Percentiles rank a stretch among this genome's conserved stretches.
Evolutionary conservation across 2,329 filamentous ascomycete genomes (phyloP).

Genomic region (Fusarium algeriense): DNA sequence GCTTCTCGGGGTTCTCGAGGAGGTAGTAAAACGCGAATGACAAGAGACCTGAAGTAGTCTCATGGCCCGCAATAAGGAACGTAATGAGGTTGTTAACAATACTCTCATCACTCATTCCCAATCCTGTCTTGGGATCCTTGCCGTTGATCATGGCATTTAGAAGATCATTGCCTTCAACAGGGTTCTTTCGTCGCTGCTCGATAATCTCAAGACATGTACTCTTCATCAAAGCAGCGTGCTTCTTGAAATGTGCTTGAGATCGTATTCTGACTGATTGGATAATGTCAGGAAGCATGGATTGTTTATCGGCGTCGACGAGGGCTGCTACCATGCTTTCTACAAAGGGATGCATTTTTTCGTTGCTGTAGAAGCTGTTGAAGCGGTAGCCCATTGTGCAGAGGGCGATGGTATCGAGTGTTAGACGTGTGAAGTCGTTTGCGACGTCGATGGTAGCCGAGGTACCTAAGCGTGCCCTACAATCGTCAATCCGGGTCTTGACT

Average conservation of each 20-base stretch:
- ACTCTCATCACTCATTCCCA: not conserved
- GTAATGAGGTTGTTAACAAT: slow-evolving; percentile 12
- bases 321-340: slow-evolving; percentile 8
- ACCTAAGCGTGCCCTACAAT: not conserved
- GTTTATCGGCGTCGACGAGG: not conserved
- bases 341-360: slow-evolving; percentile 3
- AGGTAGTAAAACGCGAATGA: slow-evolving; percentile 18
- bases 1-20: not conserved
- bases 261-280: not conserved
- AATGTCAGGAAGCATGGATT: not conserved
- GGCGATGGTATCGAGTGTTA: slow-evolving; percentile 14
- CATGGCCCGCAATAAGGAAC: slow-evolving; percentile 1
- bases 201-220: accelerated
- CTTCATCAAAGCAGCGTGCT: not conserved
- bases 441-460: not conserved
- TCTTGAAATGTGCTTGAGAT: not conserved
- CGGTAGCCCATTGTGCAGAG: slow-evolving; percentile 18
- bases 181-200: not conserved
- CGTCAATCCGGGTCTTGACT: no score
- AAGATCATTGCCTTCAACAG: not conserved
- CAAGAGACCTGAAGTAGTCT: not conserved
- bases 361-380: slow-evolving; percentile 28
- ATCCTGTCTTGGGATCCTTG: slow-evolving; percentile 4
- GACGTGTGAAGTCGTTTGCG: slow-evolving; percentile 1
- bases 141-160: slow-evolving; percentile 3